A percentile compares a stretch with the other conserved stretches of the same genome.
Conservation (phyloP, 2,329 filamentous ascomycete species). For the Arthroderma uncinatum region DNA sequence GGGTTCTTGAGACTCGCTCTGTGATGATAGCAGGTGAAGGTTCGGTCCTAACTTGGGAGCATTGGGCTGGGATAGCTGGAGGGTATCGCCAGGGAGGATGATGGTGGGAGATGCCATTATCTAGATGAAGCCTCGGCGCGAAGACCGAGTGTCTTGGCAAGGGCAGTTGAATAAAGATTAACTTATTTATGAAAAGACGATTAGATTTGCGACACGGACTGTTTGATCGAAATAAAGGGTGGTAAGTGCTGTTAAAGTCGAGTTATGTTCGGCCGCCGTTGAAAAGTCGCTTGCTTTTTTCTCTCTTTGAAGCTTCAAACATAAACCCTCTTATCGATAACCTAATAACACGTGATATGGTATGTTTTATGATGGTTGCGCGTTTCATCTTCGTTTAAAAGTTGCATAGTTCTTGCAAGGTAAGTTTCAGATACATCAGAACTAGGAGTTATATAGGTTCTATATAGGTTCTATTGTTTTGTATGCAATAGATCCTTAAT, state of each 20-base stretch:
- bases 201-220: neutral
- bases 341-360: neutral
- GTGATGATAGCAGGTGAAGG: slow-evolving; percentile 61
- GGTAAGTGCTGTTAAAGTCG: neutral
- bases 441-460: neutral
- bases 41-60: slow-evolving; percentile 75
- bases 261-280: neutral
- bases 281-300: neutral
- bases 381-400: neutral
- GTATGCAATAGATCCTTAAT: neutral
- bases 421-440: neutral
- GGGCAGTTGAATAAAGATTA: neutral
- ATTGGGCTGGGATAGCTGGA: slow-evolving; percentile 43
- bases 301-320: neutral
- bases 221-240: neutral
- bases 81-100: slow-evolving; percentile 70
- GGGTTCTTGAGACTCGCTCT: slow-evolving; percentile 41
- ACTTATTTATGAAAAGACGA: neutral
- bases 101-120: slow-evolving; percentile 51
- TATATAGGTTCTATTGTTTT: neutral
- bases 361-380: neutral
- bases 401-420: neutral
- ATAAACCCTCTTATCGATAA: neutral
- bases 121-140: neutral
- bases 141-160: neutral